Evolutionary conservation across 2,329 filamentous ascomycete genomes (phyloP).

Genomic region (Fusarium sp.): DNA sequence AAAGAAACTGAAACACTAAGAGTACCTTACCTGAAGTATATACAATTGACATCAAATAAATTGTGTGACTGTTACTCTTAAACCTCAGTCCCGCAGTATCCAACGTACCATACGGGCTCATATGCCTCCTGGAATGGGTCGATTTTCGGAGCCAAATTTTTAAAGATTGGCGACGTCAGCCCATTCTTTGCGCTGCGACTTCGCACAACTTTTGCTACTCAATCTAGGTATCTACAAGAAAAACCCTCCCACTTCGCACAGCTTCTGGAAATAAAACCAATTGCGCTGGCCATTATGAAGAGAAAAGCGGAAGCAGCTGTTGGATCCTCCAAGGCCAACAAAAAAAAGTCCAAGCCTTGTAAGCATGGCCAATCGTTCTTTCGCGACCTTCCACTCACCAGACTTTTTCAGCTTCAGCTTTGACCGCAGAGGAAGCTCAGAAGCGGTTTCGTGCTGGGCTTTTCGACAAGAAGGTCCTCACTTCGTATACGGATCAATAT

Average conservation of each 20-base stretch:
- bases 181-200: constrained; percentile 36
- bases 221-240: not conserved
- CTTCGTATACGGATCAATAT: constrained; percentile 69
- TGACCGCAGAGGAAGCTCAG: constrained; percentile 60
- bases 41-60: not conserved
- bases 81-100: not conserved
- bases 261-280: constrained; percentile 19
- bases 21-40: not conserved
- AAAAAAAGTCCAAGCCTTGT: constrained; percentile 65
- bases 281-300: constrained; percentile 57
- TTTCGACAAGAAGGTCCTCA: constrained; percentile 67
- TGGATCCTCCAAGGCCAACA: constrained; percentile 54
- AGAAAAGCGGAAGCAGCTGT: constrained; percentile 64
- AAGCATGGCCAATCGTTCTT: constrained; percentile 36
- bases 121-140: constrained; percentile 34
- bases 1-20: too few species aligned
- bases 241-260: constrained; percentile 5
- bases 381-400: constrained; percentile 23
- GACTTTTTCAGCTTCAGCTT: constrained; percentile 54
- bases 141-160: constrained; percentile 41
- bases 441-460: constrained; percentile 72
- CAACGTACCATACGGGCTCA: constrained; percentile 13
- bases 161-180: constrained; percentile 42
- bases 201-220: constrained; percentile 8
- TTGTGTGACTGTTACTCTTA: not conserved